phyloP scores from a whole-genome alignment of 202 grass and related monocot species.

The Setaria viridis region DNA sequence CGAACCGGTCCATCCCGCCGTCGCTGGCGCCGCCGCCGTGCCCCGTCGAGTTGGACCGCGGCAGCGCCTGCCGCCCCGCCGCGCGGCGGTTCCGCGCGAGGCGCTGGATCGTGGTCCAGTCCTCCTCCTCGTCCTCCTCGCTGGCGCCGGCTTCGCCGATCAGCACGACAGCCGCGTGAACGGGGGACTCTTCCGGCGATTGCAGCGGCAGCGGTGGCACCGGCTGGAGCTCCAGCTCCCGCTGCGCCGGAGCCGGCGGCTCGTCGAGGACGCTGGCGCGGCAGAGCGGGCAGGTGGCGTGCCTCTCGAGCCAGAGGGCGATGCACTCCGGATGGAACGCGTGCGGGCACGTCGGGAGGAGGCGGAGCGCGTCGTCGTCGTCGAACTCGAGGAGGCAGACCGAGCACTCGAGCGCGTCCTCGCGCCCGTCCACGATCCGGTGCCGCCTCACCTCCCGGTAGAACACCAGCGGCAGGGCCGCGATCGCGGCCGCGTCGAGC shows the following conservation, averaged over 20 bases:
- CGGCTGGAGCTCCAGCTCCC: neutral
- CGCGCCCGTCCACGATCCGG: constrained; percentile 42
- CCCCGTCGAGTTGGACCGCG: constrained; percentile 54
- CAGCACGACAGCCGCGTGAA: neutral
- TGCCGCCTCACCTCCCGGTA: constrained; percentile 65
- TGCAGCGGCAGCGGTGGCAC: neutral
- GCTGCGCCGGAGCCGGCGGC: neutral
- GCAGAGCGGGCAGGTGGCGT: constrained; percentile 46
- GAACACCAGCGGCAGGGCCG: constrained; percentile 58
- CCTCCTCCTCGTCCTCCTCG: constrained; percentile 21
- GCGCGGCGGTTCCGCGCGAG: constrained; percentile 39
- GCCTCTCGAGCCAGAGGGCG: constrained; percentile 42
- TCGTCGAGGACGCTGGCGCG: constrained; percentile 46
- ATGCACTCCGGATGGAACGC: constrained; percentile 54
- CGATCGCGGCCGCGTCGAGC: constrained; percentile 52
- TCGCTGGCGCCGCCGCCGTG: constrained; percentile 19
- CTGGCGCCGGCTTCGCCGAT: neutral
- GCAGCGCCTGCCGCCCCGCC: constrained; percentile 37
- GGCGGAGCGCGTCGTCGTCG: constrained; percentile 41
- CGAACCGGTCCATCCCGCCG: constrained; percentile 43
- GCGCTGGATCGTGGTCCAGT: constrained; percentile 16
- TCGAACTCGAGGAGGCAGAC: constrained; percentile 54
- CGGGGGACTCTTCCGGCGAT: neutral
- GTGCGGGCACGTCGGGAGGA: constrained; percentile 51
- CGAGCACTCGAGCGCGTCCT: constrained; percentile 44